These are phyloP conservation scores for Colletotrichum filicis DNA, from an alignment of 2,329 filamentous ascomycete species.

Conservation along the genomic window DNA sequence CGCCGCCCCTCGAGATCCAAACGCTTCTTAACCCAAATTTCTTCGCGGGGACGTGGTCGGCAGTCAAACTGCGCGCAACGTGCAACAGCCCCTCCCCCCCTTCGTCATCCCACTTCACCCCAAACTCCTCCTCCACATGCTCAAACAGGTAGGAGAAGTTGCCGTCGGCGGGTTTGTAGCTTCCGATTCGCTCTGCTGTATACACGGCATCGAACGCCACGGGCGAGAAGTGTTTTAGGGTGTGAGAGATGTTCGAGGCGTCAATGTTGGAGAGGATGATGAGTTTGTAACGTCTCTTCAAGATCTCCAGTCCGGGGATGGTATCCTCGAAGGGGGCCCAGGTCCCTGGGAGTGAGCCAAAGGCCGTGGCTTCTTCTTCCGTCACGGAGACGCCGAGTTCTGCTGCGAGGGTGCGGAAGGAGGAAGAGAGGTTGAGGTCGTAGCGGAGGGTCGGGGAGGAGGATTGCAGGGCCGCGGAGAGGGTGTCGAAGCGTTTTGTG, in stretches of 20 bases:
- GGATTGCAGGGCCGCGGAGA: slow-evolving; percentile 61
- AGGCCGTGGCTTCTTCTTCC: slow-evolving; percentile 53
- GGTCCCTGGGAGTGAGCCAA: slow-evolving; percentile 61
- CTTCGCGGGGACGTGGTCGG: slow-evolving; percentile 75
- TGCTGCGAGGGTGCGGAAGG: slow-evolving; percentile 56
- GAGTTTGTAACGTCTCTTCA: slow-evolving; percentile 65
- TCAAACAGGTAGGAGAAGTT: slow-evolving; percentile 76
- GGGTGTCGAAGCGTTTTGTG: slow-evolving; percentile 54
- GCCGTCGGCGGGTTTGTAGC: slow-evolving; percentile 72
- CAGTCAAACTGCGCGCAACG: slow-evolving; percentile 74
- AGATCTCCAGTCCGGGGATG: slow-evolving; percentile 58
- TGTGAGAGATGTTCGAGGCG: slow-evolving; percentile 44
- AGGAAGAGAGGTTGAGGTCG: slow-evolving; percentile 62
- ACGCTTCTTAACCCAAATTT: slow-evolving; percentile 68
- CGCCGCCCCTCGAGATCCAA: slow-evolving; percentile 71
- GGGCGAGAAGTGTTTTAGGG: slow-evolving; percentile 34
- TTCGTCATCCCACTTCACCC: slow-evolving; percentile 53
- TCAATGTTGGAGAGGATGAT: slow-evolving; percentile 72
- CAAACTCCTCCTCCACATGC: slow-evolving; percentile 63
- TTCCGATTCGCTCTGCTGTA: slow-evolving; percentile 77
- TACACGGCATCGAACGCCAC: slow-evolving; percentile 70
- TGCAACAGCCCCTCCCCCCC: slow-evolving; percentile 67
- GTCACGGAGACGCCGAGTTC: slow-evolving; percentile 49
- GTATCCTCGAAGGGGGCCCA: slow-evolving; percentile 71
- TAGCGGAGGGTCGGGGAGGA: slow-evolving; percentile 66